Evolutionary conservation across 2,329 filamentous ascomycete genomes (phyloP).

Genomic region (Rhinocladiella mackenziei): DNA sequence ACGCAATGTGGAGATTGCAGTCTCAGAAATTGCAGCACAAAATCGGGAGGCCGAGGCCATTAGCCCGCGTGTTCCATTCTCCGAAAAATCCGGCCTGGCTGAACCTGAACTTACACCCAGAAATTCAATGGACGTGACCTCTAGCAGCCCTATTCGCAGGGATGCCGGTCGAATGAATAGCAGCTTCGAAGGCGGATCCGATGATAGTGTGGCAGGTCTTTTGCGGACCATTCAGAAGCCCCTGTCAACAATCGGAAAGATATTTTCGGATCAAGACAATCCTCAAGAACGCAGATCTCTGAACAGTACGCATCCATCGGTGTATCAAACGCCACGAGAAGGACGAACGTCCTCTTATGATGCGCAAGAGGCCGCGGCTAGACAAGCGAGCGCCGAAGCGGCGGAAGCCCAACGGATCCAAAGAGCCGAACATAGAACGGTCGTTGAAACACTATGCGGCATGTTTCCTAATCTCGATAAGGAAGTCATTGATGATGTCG

Average conservation of each 20-base stretch:
- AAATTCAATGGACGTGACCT: constrained; percentile 52
- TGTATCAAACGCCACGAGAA: constrained; percentile 43
- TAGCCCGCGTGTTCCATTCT: constrained; percentile 34
- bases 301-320: constrained; percentile 36
- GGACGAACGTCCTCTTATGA: constrained; percentile 42
- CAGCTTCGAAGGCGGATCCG: constrained; percentile 56
- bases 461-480: constrained; percentile 97
- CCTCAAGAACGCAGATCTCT: constrained; percentile 33
- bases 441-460: constrained; percentile 87
- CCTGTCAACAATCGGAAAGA: constrained; percentile 84
- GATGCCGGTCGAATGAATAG: constrained; percentile 35
- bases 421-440: constrained; percentile 76
- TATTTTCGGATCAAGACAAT: constrained; percentile 71
- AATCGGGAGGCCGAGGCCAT: constrained; percentile 58
- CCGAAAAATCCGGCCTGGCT: constrained; percentile 49
- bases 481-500: constrained; percentile 94
- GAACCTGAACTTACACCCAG: constrained; percentile 57
- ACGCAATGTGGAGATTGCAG: constrained; percentile 89
- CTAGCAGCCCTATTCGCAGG: constrained; percentile 47
- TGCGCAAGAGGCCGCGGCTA: constrained; percentile 81
- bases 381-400: constrained; percentile 83
- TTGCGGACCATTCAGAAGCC: constrained; percentile 88
- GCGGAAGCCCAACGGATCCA: constrained; percentile 83
- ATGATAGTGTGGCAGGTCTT: constrained; percentile 77
- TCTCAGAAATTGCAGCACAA: constrained; percentile 90